phyloP scores from a whole-genome alignment of 2,329 filamentous ascomycete genomes.

The Alternaria viburni region DNA sequence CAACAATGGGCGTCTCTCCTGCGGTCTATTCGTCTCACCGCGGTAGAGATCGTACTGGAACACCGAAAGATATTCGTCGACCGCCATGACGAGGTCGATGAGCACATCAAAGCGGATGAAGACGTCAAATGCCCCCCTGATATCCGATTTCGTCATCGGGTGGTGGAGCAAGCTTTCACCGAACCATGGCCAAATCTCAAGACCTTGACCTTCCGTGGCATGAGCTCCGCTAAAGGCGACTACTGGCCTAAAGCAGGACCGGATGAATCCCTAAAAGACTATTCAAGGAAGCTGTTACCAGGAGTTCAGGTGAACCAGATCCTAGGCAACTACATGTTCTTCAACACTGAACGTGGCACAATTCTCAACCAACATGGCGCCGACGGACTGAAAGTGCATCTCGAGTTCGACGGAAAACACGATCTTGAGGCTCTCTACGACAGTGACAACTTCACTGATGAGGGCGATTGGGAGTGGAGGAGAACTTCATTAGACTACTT shows the following conservation, averaged over 20 bases:
- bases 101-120: not conserved
- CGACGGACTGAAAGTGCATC: not conserved
- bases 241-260: too few relatives aligned
- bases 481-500: not conserved
- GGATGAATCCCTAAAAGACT: not conserved
- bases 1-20: not conserved
- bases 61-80: not conserved
- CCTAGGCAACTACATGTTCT: not conserved
- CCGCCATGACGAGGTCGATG: not conserved
- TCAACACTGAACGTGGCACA: not conserved
- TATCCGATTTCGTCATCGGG: too few relatives aligned
- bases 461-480: not conserved
- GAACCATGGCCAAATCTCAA: not conserved
- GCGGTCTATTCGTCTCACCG: not conserved
- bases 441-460: not conserved
- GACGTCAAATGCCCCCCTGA: not conserved
- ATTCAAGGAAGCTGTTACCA: not conserved
- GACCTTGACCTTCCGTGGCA: not conserved
- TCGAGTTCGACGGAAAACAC: not conserved
- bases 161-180: not conserved
- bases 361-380: not conserved
- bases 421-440: not conserved
- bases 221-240: not conserved
- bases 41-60: not conserved
- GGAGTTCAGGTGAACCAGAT: not conserved